phyloP scores from a whole-genome alignment of 2,329 filamentous ascomycete genomes.

The Malbranchea zuffiana region DNA sequence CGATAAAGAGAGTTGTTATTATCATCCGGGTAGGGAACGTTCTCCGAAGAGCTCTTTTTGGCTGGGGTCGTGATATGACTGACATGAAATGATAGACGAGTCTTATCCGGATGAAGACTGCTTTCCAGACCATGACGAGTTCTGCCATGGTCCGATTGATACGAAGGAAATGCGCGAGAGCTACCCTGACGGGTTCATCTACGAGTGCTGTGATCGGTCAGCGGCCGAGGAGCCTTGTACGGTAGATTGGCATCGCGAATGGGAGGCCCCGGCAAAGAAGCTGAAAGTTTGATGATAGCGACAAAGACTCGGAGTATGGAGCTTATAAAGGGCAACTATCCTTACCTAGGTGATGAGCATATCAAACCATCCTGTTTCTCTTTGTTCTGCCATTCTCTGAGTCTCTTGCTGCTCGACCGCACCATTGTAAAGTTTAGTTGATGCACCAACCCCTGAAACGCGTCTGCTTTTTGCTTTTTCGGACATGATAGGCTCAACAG shows the following conservation, averaged over 20 bases:
- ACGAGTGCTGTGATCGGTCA: constrained; percentile 9
- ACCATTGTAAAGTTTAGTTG: no score
- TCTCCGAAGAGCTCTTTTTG: neutral
- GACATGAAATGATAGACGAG: neutral
- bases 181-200: constrained; percentile 8
- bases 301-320: no score
- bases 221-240: constrained; percentile 6
- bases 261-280: no score
- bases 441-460: no score
- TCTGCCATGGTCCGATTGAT: constrained; percentile 11
- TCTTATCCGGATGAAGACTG: constrained; percentile 3
- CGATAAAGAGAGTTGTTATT: constrained; percentile 13
- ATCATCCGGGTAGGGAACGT: constrained; percentile 16
- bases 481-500: no score
- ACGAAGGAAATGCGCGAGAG: neutral
- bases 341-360: no score
- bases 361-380: no score
- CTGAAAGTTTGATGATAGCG: no score
- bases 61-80: neutral
- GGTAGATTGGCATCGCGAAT: constrained; percentile 6
- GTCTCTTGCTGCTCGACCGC: no score
- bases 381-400: no score
- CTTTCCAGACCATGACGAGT: constrained; percentile 12
- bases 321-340: no score
- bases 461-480: no score